Conservation (phyloP, 306 rosid species). For the Ziziphus jujuba region DNA sequence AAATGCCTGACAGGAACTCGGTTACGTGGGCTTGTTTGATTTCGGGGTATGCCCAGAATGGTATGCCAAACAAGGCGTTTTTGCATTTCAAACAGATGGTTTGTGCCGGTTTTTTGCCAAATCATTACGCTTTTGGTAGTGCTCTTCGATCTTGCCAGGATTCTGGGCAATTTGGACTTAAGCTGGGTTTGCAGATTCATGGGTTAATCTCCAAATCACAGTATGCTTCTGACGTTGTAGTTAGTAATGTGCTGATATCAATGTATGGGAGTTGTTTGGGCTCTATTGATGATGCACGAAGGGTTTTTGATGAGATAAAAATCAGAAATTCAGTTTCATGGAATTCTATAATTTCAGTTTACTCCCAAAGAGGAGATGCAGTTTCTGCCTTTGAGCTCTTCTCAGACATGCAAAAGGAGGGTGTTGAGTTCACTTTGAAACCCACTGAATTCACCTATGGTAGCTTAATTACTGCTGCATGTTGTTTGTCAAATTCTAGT, state of each 20-base stretch:
- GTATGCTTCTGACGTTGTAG: conserved; percentile 46
- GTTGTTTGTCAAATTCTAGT: conserved; percentile 46
- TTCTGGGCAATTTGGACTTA: conserved; percentile 39
- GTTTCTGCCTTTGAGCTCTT: conserved; percentile 59
- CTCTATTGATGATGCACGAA: conserved; percentile 52
- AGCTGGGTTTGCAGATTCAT: conserved; percentile 72
- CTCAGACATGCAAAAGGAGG: conserved; percentile 59
- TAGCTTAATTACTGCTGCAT: conserved; percentile 67
- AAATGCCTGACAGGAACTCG: conserved; percentile 65
- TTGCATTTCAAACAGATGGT: conserved; percentile 53
- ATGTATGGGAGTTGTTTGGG: conserved; percentile 70
- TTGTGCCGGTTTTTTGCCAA: conserved; percentile 48
- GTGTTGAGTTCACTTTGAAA: conserved; percentile 27
- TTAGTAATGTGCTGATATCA: conserved; percentile 70
- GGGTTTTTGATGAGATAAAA: conserved; percentile 53
- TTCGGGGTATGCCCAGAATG: conserved; percentile 64
- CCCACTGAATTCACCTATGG: conserved; percentile 84
- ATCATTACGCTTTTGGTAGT: conserved; percentile 66
- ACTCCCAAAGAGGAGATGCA: conserved; percentile 65
- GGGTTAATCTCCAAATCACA: conserved; percentile 56
- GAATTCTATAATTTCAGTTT: conserved; percentile 84
- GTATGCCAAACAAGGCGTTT: conserved; percentile 62
- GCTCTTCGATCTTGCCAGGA: conserved; percentile 81
- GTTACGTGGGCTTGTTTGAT: conserved; percentile 86
- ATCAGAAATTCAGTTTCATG: conserved; percentile 59